Evolutionary conservation across 768 basidiomycete species (phyloP), one percentile per base, ranked within the genome.

Genomic region (Leccinellum rugosiceps): DNA sequence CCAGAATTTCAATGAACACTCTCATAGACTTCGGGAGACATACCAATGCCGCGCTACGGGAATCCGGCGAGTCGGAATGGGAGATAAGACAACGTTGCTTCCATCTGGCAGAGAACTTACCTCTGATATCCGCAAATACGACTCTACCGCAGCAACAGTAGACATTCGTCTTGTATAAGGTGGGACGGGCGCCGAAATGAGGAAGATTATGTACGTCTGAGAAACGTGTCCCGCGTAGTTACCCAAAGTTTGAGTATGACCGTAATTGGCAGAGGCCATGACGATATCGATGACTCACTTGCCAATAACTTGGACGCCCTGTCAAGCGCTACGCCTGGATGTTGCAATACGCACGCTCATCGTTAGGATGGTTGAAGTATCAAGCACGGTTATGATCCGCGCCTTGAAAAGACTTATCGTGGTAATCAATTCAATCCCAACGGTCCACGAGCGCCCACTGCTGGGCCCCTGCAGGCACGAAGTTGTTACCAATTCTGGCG

Each of bases 71-170:
- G n/a, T 21, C 15, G 4, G 4, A 10, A 21, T 15, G 4, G 6
- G 31, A n/a, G 19, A 25, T 48, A 30, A 51, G 48, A 19, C 3
- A 13, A 8, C 6, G 26, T 26, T 26, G 10, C 13, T n/a, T 21
- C 9, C 5, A n/a, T 10, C 43, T n/a, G n/a, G 30, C 9, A 45
- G 19, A 35, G 19, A 52, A 49, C 49, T 56, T 45, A 53, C 61
- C 52, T 63, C 60, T 26, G 62, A 62, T 34, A 25, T 19, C 21
- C 31, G 53, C 48, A 63, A 41, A 49, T 61, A 62, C 10, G 52
- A 56, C 31, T 63, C 62, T 6, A 63, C 61, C 44, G 51, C 51
- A 26, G 28, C 28, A 30, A 15, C 48, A n/a, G 38, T 11, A 26
- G 62, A 63, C 62, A 63, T 63, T 23, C 25, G 25, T 30, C 25